Percentiles rank a stretch among this genome's conserved stretches.
Evolutionary conservation across 352 stramenopile species (phyloP).

Genomic region (Globisporangium perplexum): DNA sequence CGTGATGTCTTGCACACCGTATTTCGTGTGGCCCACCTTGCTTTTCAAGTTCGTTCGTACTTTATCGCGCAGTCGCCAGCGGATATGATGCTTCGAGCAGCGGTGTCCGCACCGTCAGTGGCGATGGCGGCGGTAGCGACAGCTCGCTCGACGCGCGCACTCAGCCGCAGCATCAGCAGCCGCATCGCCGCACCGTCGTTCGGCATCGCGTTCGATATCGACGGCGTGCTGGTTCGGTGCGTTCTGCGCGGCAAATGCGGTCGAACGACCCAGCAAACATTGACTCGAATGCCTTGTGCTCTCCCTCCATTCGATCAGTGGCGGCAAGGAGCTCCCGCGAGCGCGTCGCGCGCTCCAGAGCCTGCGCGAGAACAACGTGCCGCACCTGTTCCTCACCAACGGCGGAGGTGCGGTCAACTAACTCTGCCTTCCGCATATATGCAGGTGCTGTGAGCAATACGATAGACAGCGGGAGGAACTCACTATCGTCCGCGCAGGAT

Average conservation of each 20-base stretch:
- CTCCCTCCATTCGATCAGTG: slow-evolving; percentile 24
- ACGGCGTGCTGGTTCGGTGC: slow-evolving; percentile 87
- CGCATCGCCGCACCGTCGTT: slow-evolving; percentile 27
- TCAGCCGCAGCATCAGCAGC: neutral
- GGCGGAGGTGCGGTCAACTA: slow-evolving; percentile 55
- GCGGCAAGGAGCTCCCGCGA: slow-evolving; percentile 61
- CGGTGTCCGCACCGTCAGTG: no score
- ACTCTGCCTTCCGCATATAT: no score
- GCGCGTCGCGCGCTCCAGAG: slow-evolving; percentile 64
- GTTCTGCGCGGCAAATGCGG: neutral
- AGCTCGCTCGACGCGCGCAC: neutral
- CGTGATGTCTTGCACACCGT: no score
- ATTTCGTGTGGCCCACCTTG: no score
- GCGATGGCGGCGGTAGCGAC: neutral
- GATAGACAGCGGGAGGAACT: neutral
- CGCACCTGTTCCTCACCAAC: slow-evolving; percentile 90
- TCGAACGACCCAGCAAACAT: no score
- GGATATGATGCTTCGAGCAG: neutral
- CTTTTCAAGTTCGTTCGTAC: no score
- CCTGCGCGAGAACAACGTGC: slow-evolving; percentile 53
- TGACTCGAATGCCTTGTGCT: no score
- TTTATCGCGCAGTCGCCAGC: no score
- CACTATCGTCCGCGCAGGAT: slow-evolving; percentile 24
- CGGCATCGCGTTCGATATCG: slow-evolving; percentile 89
- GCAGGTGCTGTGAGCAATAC: no score